phyloP scores from a whole-genome alignment of 2,329 filamentous ascomycete species.

The Samsoniella hepiali region DNA sequence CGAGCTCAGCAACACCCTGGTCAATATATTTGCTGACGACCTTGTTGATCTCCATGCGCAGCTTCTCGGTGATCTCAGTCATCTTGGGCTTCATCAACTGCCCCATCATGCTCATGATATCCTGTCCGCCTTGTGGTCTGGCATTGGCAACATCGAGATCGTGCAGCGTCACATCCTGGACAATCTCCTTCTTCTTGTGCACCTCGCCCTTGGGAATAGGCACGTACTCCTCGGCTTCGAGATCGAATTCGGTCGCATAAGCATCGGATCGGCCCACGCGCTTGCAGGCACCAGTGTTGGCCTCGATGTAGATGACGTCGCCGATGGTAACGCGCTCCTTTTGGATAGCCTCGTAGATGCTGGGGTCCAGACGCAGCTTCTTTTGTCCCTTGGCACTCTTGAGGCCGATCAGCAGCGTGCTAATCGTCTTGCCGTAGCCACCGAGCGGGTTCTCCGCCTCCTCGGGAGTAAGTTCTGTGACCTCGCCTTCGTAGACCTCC shows the following conservation, averaged over 20 bases:
- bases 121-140: slow-evolving; percentile 91
- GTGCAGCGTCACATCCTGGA: slow-evolving; percentile 96
- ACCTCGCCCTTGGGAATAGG: slow-evolving; percentile 98
- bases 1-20: slow-evolving; percentile 93
- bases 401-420: slow-evolving; percentile 87
- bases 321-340: slow-evolving; percentile 95
- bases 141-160: slow-evolving; percentile 96
- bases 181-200: slow-evolving; percentile 99
- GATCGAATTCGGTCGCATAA: slow-evolving; percentile 96
- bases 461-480: slow-evolving; percentile 94
- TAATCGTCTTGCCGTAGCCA: slow-evolving; percentile 96
- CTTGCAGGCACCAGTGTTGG: slow-evolving; percentile 97
- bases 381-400: slow-evolving; percentile 97
- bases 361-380: slow-evolving; percentile 93
- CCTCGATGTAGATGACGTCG: slow-evolving; percentile 98
- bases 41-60: slow-evolving; percentile 96
- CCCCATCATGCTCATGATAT: slow-evolving; percentile 99
- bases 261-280: slow-evolving; percentile 93
- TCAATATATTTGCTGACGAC: slow-evolving; percentile 99
- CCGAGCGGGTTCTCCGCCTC: slow-evolving; percentile 97
- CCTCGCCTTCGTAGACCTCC: slow-evolving; percentile 98
- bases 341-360: slow-evolving; percentile 98
- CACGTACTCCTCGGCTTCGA: slow-evolving; percentile 98
- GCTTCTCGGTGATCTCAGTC: slow-evolving; percentile 98
- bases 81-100: slow-evolving; percentile 99